Percentiles rank a stretch among this genome's conserved stretches.
These are phyloP conservation scores for Scedosporium apiospermum DNA, from an alignment of 2,329 filamentous ascomycete species.

Conservation along the genomic window DNA sequence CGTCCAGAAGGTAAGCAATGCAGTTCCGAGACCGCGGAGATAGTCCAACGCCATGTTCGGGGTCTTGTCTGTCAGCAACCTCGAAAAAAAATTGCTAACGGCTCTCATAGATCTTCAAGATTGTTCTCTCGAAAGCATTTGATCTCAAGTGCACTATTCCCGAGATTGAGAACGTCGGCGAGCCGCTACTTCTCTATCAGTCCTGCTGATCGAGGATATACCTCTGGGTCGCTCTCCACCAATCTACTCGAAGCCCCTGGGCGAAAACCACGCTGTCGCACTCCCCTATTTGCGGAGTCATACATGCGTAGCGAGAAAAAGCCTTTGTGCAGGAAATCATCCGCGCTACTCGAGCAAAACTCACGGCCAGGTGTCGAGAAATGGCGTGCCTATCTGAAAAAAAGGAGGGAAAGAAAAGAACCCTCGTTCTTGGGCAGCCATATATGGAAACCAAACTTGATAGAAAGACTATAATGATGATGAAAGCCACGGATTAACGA, in stretches of 20 bases:
- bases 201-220: constrained; percentile 30
- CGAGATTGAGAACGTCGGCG: constrained; percentile 96
- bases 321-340: not conserved
- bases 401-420: not conserved
- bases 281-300: not conserved
- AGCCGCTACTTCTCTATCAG: constrained; percentile 88
- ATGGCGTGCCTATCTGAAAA: not conserved
- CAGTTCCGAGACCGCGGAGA: not conserved
- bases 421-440: not conserved
- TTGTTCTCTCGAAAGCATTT: constrained; percentile 96
- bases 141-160: constrained; percentile 98
- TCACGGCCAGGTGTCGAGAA: not conserved
- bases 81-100: constrained; percentile 1
- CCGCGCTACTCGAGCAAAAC: not conserved
- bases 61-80: not conserved
- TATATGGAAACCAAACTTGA: not conserved
- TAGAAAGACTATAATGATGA: constrained; percentile 4
- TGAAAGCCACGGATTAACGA: constrained; percentile 6
- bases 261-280: not conserved
- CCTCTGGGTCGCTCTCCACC: not conserved
- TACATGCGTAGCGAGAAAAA: not conserved
- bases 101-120: constrained; percentile 83
- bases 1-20: constrained; percentile 71
- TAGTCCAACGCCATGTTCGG: too few species aligned
- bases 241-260: not conserved